A percentile compares a stretch with the other conserved stretches of the same genome.
Conservation (phyloP, 495 filamentous ascomycete species). For the Xylaria longipes region DNA sequence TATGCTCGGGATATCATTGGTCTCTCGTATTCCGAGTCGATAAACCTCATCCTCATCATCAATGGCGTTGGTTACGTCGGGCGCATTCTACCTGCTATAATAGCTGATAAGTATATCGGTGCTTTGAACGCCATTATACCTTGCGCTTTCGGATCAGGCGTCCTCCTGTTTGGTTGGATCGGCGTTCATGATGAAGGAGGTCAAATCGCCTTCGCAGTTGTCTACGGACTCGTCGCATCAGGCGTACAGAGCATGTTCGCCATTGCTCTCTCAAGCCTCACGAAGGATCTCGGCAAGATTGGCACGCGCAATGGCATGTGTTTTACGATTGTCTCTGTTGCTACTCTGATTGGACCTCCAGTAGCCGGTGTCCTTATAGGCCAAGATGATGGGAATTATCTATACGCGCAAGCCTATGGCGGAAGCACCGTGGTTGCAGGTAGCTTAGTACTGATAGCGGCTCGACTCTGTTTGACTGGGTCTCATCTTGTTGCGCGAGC, state of each 20-base stretch:
- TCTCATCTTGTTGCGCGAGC: not conserved
- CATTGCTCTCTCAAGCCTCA: slow-evolving; percentile 62
- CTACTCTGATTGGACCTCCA: slow-evolving; percentile 67
- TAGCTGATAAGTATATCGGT: slow-evolving; percentile 42
- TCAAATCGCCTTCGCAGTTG: slow-evolving; percentile 45
- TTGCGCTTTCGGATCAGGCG: slow-evolving; percentile 31
- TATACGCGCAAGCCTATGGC: slow-evolving; percentile 58
- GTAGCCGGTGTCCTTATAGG: slow-evolving; percentile 64
- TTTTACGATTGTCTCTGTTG: slow-evolving; percentile 67
- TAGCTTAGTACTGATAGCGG: slow-evolving; percentile 1
- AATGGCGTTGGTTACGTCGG: slow-evolving; percentile 44
- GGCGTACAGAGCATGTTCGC: slow-evolving; percentile 54
- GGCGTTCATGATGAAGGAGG: slow-evolving; percentile 37
- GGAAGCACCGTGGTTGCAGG: slow-evolving; percentile 40
- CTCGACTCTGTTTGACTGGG: not conserved
- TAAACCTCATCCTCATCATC: slow-evolving; percentile 45
- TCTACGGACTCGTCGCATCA: slow-evolving; percentile 39
- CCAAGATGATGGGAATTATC: slow-evolving; percentile 51
- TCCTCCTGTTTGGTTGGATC: slow-evolving; percentile 40
- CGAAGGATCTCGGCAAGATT: slow-evolving; percentile 64
- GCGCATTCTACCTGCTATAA: slow-evolving; percentile 38
- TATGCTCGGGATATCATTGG: slow-evolving; percentile 44
- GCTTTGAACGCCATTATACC: slow-evolving; percentile 42
- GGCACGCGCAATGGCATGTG: slow-evolving; percentile 74
- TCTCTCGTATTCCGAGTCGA: slow-evolving; percentile 40